Conservation (phyloP, 108 stramenopile genomes). For the Nannochloropsis gaditana region DNA sequence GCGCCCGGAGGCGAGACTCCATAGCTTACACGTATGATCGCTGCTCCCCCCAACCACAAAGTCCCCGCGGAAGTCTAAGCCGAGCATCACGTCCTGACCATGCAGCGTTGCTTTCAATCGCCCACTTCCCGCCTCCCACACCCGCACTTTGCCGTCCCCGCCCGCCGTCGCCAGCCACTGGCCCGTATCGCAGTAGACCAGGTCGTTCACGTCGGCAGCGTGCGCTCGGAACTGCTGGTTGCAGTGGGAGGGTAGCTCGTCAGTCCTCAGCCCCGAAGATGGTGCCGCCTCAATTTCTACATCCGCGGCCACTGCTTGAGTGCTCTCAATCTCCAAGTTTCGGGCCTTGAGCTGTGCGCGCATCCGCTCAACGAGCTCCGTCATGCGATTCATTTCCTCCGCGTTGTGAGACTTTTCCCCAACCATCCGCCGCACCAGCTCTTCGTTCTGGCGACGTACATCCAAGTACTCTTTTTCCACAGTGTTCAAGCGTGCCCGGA, state of each 20-base stretch:
- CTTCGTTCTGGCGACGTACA: conserved; percentile 25
- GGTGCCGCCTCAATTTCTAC: background rate
- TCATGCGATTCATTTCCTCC: conserved; percentile 53
- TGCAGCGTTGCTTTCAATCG: conserved; percentile 32
- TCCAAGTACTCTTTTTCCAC: background rate
- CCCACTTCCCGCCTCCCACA: conserved; percentile 37
- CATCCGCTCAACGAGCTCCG: conserved; percentile 25
- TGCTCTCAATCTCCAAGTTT: conserved; percentile 7
- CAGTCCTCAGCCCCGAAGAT: background rate
- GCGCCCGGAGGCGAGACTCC: conserved; percentile 24
- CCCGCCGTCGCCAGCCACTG: conserved; percentile 39
- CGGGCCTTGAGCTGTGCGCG: conserved; percentile 20
- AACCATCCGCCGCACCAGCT: background rate
- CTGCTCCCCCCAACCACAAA: conserved; percentile 39
- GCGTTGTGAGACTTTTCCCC: conserved; percentile 31
- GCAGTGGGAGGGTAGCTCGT: conserved; percentile 35
- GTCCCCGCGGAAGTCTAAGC: conserved; percentile 36
- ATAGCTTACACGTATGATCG: conserved; percentile 38
- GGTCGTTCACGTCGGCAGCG: conserved; percentile 39
- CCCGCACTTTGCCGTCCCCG: conserved; percentile 38
- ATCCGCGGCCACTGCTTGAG: background rate
- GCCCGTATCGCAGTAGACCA: conserved; percentile 34
- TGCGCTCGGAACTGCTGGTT: conserved; percentile 37
- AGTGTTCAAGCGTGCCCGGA: background rate
- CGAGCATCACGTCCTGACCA: conserved; percentile 31